Conservation (phyloP, 1,139 yeast genomes). For the Geotrichum reessii region DNA sequence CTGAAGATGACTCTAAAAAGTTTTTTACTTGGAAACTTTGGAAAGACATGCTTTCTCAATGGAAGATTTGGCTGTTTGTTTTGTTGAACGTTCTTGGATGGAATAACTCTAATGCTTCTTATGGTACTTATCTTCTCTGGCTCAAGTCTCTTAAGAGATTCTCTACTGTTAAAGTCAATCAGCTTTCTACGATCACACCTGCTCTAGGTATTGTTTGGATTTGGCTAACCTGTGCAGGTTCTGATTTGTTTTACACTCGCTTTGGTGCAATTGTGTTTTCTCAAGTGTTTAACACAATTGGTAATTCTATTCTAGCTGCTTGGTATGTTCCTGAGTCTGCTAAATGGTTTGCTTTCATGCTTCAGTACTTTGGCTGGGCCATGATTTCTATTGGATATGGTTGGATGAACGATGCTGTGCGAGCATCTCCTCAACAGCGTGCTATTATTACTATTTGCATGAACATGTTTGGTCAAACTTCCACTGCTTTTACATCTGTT, state of each 20-base stretch:
- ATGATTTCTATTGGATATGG: conserved; percentile 37
- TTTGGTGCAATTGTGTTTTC: conserved; percentile 54
- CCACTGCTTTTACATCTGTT: conserved; percentile 24
- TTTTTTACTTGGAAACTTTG: conserved; percentile 36
- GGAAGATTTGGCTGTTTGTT: conserved; percentile 45
- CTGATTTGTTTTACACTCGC: conserved; percentile 51
- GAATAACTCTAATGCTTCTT: conserved; percentile 50
- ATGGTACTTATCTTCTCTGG: conserved; percentile 54
- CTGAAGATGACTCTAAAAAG: conserved; percentile 11
- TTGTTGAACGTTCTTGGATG: conserved; percentile 55
- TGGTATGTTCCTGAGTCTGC: conserved; percentile 45
- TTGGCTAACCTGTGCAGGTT: conserved; percentile 41
- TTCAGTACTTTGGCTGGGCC: conserved; percentile 44
- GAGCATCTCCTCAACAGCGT: conserved; percentile 35
- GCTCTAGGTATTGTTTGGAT: conserved; percentile 50
- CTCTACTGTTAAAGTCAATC: conserved; percentile 39
- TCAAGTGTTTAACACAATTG: conserved; percentile 45
- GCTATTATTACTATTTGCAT: conserved; percentile 39
- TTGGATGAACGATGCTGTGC: conserved; percentile 22
- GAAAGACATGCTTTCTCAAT: conserved; percentile 44
- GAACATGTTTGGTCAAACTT: conserved; percentile 39
- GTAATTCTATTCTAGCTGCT: conserved; percentile 43
- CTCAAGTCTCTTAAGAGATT: conserved; percentile 43
- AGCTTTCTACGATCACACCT: conserved; percentile 45
- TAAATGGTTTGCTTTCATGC: conserved; percentile 46